phyloP scores from a whole-genome alignment of 2,329 filamentous ascomycete genomes.

The Cephalotrichum gorgonifer region DNA sequence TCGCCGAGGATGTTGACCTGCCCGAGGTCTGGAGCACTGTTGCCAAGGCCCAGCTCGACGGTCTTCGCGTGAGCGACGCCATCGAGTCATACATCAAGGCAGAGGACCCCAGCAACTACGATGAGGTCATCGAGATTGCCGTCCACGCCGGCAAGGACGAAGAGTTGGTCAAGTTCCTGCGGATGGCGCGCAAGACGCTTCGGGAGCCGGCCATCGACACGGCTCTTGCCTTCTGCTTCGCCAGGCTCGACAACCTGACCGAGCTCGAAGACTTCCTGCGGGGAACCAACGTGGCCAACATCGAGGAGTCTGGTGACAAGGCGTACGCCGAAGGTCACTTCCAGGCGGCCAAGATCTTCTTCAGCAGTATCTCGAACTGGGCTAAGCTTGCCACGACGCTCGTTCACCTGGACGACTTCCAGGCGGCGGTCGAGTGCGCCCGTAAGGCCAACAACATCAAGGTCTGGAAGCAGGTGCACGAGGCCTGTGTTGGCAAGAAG shows the following conservation, averaged over 20 bases:
- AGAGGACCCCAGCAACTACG: conserved; percentile 82
- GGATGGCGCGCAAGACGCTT: conserved; percentile 94
- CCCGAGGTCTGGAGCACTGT: conserved; percentile 98
- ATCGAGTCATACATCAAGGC: conserved; percentile 98
- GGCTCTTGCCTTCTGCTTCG: conserved; percentile 84
- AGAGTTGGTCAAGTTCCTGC: conserved; percentile 90
- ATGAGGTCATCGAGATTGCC: conserved; percentile 91
- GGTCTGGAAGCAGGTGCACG: conserved; percentile 98
- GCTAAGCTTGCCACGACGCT: conserved; percentile 95
- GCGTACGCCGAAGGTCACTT: conserved; percentile 90
- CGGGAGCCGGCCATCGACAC: conserved; percentile 92
- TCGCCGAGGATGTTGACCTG: conserved; percentile 86
- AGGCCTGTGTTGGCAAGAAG: conserved; percentile 93
- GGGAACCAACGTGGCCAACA: conserved; percentile 84
- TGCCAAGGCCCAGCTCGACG: conserved; percentile 94
- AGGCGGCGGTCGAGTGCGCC: conserved; percentile 92
- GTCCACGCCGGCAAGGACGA: conserved; percentile 96
- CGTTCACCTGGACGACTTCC: conserved; percentile 95
- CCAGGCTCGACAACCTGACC: conserved; percentile 78
- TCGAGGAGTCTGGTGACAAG: conserved; percentile 96
- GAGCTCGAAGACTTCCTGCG: conserved; percentile 96
- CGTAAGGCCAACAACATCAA: conserved; percentile 99
- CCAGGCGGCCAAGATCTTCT: conserved; percentile 98
- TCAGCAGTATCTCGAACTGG: conserved; percentile 97
- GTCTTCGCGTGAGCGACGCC: conserved; percentile 80